These are phyloP conservation scores for Tuber calosporum DNA, from an alignment of 495 filamentous ascomycete species.

Conservation along the genomic window DNA sequence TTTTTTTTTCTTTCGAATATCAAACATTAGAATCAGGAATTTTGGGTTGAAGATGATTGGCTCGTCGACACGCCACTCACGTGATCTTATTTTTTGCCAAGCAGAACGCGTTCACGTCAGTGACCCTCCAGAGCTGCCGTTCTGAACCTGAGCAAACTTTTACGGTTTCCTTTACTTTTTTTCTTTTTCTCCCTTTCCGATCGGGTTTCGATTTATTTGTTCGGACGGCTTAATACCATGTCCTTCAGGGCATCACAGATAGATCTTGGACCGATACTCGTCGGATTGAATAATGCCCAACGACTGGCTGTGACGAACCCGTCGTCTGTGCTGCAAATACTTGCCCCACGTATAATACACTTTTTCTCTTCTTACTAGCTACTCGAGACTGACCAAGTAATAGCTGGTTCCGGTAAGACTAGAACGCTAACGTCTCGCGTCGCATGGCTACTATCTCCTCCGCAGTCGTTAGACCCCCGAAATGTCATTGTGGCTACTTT, in stretches of 20 bases:
- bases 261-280: slow-evolving; percentile 49
- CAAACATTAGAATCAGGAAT: neutral
- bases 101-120: slow-evolving; percentile 10
- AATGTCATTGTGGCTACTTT: slow-evolving; percentile 97
- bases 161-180: neutral
- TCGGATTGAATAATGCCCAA: slow-evolving; percentile 78
- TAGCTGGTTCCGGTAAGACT: slow-evolving; percentile 72
- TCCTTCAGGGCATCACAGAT: slow-evolving; percentile 8
- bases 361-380: slow-evolving; percentile 9
- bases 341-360: slow-evolving; percentile 53
- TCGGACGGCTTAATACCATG: neutral
- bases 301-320: slow-evolving; percentile 73
- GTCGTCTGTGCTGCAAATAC: slow-evolving; percentile 74
- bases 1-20: neutral
- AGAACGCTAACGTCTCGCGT: slow-evolving; percentile 92
- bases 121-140: neutral
- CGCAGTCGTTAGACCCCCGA: slow-evolving; percentile 64
- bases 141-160: neutral
- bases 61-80: neutral
- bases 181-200: neutral
- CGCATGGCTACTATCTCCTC: slow-evolving; percentile 80
- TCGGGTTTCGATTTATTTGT: neutral
- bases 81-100: slow-evolving; percentile 13
- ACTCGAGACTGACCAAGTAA: slow-evolving; percentile 18
- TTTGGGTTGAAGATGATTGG: neutral